These are phyloP conservation scores for Taxillus chinensis DNA, from an alignment of 164 flowering plant genomes.

Conservation along the genomic window DNA sequence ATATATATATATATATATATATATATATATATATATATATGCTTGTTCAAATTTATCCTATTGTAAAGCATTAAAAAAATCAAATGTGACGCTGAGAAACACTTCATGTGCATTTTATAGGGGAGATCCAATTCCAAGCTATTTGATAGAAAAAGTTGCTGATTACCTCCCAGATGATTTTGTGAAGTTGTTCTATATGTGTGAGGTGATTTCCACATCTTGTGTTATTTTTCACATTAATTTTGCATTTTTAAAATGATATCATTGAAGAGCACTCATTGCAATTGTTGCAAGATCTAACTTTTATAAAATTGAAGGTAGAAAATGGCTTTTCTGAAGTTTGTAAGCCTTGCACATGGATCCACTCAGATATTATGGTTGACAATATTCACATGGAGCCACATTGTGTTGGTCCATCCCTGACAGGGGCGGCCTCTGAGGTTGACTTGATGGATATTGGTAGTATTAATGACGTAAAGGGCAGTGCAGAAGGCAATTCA, in stretches of 20 bases:
- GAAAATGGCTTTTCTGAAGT: conserved; percentile 16
- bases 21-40: no score
- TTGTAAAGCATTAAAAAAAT: not conserved
- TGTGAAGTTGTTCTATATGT: conserved; percentile 25
- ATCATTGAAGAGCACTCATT: not conserved
- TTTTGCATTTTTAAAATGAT: not conserved
- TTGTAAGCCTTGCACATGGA: conserved; percentile 51
- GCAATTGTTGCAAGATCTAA: conserved; percentile 4
- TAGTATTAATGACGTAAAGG: conserved; percentile 13
- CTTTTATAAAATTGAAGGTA: conserved; percentile 27
- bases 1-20: no score
- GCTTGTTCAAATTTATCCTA: no score
- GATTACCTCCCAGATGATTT: conserved; percentile 77
- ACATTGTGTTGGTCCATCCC: conserved; percentile 12
- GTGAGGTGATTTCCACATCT: conserved; percentile 31
- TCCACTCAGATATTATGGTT: conserved; percentile 95
- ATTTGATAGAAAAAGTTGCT: conserved; percentile 56
- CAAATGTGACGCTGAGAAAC: conserved; percentile 1
- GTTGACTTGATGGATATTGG: conserved; percentile 11
- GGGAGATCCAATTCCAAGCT: conserved; percentile 79
- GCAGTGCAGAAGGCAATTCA: conserved; percentile 13
- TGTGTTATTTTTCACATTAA: not conserved
- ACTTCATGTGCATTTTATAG: conserved; percentile 28
- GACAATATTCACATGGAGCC: conserved; percentile 78
- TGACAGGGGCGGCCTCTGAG: conserved; percentile 10